Evolutionary conservation across 179 eudicot genomes (phyloP).

Genomic region (Corrigiola litoralis): DNA sequence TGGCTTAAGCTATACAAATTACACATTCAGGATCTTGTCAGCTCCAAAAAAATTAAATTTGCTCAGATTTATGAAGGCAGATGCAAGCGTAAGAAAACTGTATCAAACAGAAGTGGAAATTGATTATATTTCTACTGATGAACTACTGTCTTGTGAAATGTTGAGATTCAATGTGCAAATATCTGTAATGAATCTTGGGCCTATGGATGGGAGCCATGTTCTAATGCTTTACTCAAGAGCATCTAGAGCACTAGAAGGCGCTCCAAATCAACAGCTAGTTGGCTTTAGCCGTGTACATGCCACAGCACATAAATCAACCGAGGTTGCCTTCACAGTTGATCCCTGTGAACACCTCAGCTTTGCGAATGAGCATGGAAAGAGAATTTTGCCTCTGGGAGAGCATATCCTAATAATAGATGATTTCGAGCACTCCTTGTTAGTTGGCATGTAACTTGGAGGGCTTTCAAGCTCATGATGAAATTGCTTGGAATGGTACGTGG

Average conservation of each 20-base stretch:
- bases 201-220: slow-evolving; percentile 61
- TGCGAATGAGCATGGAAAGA: slow-evolving; percentile 59
- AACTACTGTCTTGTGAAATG: slow-evolving; percentile 46
- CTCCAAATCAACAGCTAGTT: slow-evolving; percentile 64
- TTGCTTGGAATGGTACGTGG: neutral
- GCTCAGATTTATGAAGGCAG: slow-evolving; percentile 19
- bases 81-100: slow-evolving; percentile 25
- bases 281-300: slow-evolving; percentile 68
- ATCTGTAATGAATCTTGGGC: slow-evolving; percentile 55
- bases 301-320: slow-evolving; percentile 26
- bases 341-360: slow-evolving; percentile 78
- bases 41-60: slow-evolving; percentile 45
- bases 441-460: slow-evolving; percentile 26
- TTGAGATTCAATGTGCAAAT: slow-evolving; percentile 48
- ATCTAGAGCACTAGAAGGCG: slow-evolving; percentile 32
- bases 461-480: neutral
- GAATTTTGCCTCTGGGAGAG: slow-evolving; percentile 64
- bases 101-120: slow-evolving; percentile 21
- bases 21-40: slow-evolving; percentile 56
- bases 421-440: slow-evolving; percentile 44
- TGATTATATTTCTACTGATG: slow-evolving; percentile 42
- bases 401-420: slow-evolving; percentile 50
- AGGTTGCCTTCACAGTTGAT: slow-evolving; percentile 42
- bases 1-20: slow-evolving; percentile 73
- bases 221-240: slow-evolving; percentile 57